Conservation (phyloP, 1,284 basidiomycete species). For the Trichosporon asahii region DNA sequence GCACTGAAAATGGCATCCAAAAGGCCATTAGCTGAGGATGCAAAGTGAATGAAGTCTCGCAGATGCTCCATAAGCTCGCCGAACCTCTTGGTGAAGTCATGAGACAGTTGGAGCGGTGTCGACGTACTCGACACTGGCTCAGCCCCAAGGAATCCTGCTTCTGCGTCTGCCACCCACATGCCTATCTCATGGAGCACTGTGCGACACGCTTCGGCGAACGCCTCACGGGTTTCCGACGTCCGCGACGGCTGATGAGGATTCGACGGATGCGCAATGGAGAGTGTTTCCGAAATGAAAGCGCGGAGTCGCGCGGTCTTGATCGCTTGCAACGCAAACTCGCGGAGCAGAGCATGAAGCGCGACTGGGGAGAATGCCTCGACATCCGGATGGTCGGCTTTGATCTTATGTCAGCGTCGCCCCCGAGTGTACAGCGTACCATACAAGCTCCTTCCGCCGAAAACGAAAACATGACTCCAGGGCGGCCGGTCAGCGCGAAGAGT, state of each 20-base stretch:
- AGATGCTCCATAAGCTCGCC: constrained; percentile 56
- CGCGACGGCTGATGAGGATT: constrained; percentile 15
- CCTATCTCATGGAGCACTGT: constrained; percentile 61
- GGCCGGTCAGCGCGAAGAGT: constrained; percentile 39
- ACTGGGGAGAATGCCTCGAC: constrained; percentile 60
- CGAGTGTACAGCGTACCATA: constrained; percentile 24
- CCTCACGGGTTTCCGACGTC: constrained; percentile 65
- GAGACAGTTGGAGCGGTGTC: constrained; percentile 65
- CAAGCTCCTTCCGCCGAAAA: constrained; percentile 28
- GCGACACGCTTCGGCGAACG: constrained; percentile 72
- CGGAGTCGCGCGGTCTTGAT: constrained; percentile 63
- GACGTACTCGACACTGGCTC: constrained; percentile 51
- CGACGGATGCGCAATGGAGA: constrained; percentile 20
- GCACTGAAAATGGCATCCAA: constrained; percentile 63
- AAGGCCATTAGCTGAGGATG: constrained; percentile 57
- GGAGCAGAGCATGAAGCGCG: constrained; percentile 63
- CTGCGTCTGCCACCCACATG: constrained; percentile 65
- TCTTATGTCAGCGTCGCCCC: constrained; percentile 19
- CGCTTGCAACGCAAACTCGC: constrained; percentile 58
- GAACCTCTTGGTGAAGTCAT: constrained; percentile 53
- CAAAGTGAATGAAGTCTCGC: constrained; percentile 55
- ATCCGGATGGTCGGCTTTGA: constrained; percentile 26
- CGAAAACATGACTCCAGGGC: constrained; percentile 34
- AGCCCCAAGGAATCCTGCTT: constrained; percentile 60
- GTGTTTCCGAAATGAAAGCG: constrained; percentile 56